Evolutionary conservation across 2,329 filamentous ascomycete species (phyloP).

Genomic region (Zasmidium citrigriseum): DNA sequence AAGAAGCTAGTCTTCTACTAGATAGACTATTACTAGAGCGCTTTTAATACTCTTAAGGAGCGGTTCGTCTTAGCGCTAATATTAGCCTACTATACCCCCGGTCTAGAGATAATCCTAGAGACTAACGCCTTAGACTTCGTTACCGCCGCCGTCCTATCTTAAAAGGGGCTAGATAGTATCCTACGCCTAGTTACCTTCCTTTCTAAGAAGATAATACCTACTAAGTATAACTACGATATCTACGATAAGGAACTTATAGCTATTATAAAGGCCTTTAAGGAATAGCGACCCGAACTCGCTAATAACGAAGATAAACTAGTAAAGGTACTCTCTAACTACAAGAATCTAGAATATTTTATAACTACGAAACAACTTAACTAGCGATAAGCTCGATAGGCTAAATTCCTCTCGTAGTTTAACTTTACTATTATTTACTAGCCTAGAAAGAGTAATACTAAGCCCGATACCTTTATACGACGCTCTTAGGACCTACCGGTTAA

Average conservation of each 20-base stretch:
- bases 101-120: background rate
- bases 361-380: too few species aligned
- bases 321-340: slow-evolving; percentile 34
- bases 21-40: background rate
- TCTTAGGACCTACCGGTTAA: too few species aligned
- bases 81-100: background rate
- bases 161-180: background rate
- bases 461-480: too few species aligned
- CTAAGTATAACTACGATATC: too few species aligned
- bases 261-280: too few species aligned
- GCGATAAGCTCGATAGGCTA: too few species aligned
- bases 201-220: slow-evolving; percentile 23
- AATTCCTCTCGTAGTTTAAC: slow-evolving; percentile 26
- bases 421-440: slow-evolving; percentile 29
- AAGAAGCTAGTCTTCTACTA: background rate
- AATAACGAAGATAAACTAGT: slow-evolving; percentile 9
- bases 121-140: background rate
- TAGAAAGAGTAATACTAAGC: too few species aligned
- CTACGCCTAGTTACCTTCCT: slow-evolving; percentile 6
- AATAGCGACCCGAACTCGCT: too few species aligned
- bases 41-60: slow-evolving; percentile 3
- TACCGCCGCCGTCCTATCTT: too few species aligned
- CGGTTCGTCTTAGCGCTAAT: background rate
- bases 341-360: slow-evolving; percentile 35
- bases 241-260: too few species aligned